phyloP scores from a whole-genome alignment of 768 basidiomycete genomes.

The Xerocomellus chrysenteron region DNA sequence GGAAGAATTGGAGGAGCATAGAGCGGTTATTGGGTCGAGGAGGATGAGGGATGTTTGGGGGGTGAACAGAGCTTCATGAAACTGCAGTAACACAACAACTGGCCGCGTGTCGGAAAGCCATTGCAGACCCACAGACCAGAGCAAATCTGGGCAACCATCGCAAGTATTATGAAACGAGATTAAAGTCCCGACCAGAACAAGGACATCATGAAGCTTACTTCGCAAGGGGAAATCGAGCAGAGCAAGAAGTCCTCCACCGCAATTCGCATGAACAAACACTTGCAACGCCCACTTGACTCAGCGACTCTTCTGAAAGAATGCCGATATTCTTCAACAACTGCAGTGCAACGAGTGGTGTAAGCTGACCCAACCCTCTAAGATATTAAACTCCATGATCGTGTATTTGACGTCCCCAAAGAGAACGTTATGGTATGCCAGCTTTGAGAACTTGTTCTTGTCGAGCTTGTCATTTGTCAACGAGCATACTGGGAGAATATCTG shows the following conservation, averaged over 20 bases:
- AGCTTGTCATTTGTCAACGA: slow-evolving; percentile 63
- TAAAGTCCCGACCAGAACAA: neutral
- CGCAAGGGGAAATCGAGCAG: slow-evolving; percentile 87
- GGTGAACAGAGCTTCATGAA: slow-evolving; percentile 90
- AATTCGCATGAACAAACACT: slow-evolving; percentile 55
- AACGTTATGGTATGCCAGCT: slow-evolving; percentile 64
- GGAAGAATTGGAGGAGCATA: slow-evolving; percentile 77
- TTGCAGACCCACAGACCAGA: slow-evolving; percentile 98
- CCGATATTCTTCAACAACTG: slow-evolving; percentile 86
- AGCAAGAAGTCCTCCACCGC: slow-evolving; percentile 68
- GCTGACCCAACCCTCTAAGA: slow-evolving; percentile 79
- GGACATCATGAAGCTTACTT: slow-evolving; percentile 49
- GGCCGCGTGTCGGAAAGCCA: slow-evolving; percentile 92
- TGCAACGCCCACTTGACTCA: slow-evolving; percentile 50
- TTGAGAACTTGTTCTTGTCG: slow-evolving; percentile 63
- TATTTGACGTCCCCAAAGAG: slow-evolving; percentile 59
- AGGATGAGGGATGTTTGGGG: slow-evolving; percentile 82
- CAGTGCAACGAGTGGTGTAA: slow-evolving; percentile 93
- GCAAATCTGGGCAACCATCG: slow-evolving; percentile 93
- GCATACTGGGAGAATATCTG: slow-evolving; percentile 70
- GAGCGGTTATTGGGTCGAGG: slow-evolving; percentile 85
- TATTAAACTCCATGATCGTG: slow-evolving; percentile 74
- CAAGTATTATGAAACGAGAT: slow-evolving; percentile 52
- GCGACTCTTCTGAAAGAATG: slow-evolving; percentile 53
- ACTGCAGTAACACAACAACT: slow-evolving; percentile 93